Base-by-base conservation (phyloP, 441 rosid species). In the Erysimum cheiri region DNA sequence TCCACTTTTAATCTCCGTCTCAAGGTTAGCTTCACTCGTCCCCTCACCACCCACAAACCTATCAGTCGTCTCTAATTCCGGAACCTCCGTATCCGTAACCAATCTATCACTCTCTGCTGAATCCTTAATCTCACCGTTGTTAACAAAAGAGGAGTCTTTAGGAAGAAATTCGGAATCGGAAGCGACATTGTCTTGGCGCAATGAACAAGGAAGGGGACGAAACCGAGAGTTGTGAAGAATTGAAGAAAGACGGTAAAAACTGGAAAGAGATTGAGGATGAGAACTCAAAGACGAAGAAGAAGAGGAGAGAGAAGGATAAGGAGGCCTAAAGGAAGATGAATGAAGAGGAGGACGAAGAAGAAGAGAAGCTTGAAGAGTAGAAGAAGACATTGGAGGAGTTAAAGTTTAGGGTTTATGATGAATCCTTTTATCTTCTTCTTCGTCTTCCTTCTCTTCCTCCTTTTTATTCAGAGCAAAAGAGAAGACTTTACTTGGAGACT, bases 291-390 rank as follows among this genome's bases (percentile, higher is more conserved):
- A 19, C 22, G 22, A 6, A 68, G 75, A 24, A 46, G 66, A 43
- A 50, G 73, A 68, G 15, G 53, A 6, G 76, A 73, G 69, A 72
- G 11, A 60, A 37, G 60, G 22, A 19, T 19, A 60, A 12, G 22
- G 73, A 55, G 68, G 73, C 36, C 2, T 58, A 32, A 69, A 59
- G 68, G 53, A 26, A 75, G 63, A 58, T 1, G 39, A 12, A 71
- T 53, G 72, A 12, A 57, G 64, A 74, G 83, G 84, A 60, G 85
- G 82, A 50, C 80, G 83, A 65, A 70, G 82, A 70, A 88, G 77
- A 60, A 86, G 83, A 35, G 87, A 80, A 67, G 90, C 90, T 83
- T 88, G 93, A 37, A 84, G 86, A 74, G 87, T 70, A 3, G 79
- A 63, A 47, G 75, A 58, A 37, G 85, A 67, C 91, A 87, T 86